A percentile compares a stretch with the other conserved stretches of the same genome.
Conservation (phyloP, 164 flowering plant species). For the Akebia trifoliata region DNA sequence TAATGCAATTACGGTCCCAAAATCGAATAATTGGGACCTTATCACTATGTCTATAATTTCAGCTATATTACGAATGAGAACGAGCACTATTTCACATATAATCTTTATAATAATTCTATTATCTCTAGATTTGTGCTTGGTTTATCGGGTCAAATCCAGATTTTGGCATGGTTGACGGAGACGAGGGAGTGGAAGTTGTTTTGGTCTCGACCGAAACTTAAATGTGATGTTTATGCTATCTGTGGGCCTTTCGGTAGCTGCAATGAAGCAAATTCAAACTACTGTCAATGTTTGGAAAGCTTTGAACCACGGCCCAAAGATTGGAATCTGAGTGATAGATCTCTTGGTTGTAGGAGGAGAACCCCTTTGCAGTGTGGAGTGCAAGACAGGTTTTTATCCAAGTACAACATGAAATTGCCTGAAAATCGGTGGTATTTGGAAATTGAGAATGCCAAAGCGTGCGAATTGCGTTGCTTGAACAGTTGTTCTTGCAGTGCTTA, state of each 20-base stretch:
- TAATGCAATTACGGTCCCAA: too few relatives aligned
- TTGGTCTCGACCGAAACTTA: constrained; percentile 23
- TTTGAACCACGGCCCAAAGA: constrained; percentile 13
- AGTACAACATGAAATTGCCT: constrained; percentile 11
- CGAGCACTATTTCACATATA: constrained; percentile 20
- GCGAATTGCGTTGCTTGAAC: constrained; percentile 24
- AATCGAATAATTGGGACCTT: too few relatives aligned
- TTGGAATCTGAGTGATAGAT: constrained; percentile 18
- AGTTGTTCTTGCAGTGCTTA: constrained; percentile 39
- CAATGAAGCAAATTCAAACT: not conserved
- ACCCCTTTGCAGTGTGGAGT: constrained; percentile 18
- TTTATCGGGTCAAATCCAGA: constrained; percentile 14
- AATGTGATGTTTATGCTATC: constrained; percentile 22
- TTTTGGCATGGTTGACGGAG: constrained; percentile 12
- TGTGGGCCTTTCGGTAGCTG: constrained; percentile 29
- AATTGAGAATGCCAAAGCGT: constrained; percentile 9
- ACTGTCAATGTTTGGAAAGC: constrained; percentile 25
- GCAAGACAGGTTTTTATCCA: constrained; percentile 7
- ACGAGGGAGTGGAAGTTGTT: constrained; percentile 19
- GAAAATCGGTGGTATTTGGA: not conserved
- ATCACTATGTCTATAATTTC: constrained; percentile 12
- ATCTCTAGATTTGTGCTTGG: constrained; percentile 12
- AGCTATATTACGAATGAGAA: constrained; percentile 11
- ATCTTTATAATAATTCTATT: constrained; percentile 1
- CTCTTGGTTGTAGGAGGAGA: constrained; percentile 24